A percentile compares a stretch with the other conserved stretches of the same genome.
Evolutionary conservation across 108 stramenopile genomes (phyloP).

Genomic region (Mayamaea pseudoterrestris): DNA sequence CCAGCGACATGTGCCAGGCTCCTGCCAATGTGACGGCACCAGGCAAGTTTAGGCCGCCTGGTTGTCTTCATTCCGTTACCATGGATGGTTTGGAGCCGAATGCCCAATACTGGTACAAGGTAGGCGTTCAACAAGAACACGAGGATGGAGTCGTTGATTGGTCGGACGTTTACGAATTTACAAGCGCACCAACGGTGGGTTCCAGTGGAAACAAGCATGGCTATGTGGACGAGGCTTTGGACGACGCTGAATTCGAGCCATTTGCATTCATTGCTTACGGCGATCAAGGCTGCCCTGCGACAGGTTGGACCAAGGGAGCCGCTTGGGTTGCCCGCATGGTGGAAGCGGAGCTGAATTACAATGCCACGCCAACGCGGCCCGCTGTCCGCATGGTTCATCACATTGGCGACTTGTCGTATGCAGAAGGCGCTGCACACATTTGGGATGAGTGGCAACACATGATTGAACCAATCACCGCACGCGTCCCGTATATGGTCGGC

Average conservation of each 20-base stretch:
- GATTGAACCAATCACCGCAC: constrained; percentile 56
- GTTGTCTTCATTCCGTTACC: constrained; percentile 39
- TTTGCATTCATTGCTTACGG: constrained; percentile 50
- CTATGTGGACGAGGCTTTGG: no score
- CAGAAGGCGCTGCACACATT: constrained; percentile 40
- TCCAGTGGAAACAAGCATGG: no score
- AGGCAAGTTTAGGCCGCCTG: constrained; percentile 43
- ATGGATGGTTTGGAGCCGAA: constrained; percentile 26
- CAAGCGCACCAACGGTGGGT: no score
- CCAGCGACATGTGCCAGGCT: constrained; percentile 51
- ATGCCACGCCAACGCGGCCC: no score
- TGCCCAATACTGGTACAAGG: constrained; percentile 44
- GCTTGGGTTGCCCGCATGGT: constrained; percentile 22
- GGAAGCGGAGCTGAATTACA: background rate
- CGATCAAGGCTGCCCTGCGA: constrained; percentile 42
- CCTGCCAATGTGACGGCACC: constrained; percentile 45
- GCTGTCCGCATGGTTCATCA: constrained; percentile 40
- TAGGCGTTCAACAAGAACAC: constrained; percentile 24
- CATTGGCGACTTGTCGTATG: constrained; percentile 55
- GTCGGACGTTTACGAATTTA: background rate
- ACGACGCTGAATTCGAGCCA: constrained; percentile 2
- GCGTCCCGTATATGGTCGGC: constrained; percentile 64
- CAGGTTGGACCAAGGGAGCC: constrained; percentile 10
- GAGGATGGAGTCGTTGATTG: constrained; percentile 18
- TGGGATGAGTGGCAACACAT: constrained; percentile 72